Base-by-base conservation (phyloP, 1,284 basidiomycete species). In the Gymnopus androsaceus region DNA sequence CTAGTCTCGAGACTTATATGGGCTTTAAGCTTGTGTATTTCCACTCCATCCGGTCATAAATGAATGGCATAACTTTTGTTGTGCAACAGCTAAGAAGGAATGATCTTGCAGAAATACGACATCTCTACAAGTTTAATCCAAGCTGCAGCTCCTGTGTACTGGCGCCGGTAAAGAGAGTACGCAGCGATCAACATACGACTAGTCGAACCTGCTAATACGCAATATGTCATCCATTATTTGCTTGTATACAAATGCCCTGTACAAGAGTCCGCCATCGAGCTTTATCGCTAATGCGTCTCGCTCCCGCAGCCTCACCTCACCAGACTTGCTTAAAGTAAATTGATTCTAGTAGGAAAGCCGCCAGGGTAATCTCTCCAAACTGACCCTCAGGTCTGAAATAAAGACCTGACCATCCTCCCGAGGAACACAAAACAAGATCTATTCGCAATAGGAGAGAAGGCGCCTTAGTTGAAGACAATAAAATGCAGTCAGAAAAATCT, bases 1-100 rank as follows among this genome's bases (percentile, higher is more conserved):
- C 93, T 57, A 99, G 83, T 57, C 90, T 79, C 8, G 92, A 92
- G 92, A 68, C 98, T 96, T 56, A 97, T 83, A 67, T 98, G 95
- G 3, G 83, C 77, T 69, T 87, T 88, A 15, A 94, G 76, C 61
- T 85, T 81, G 67, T 99, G 96, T 7, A 99, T 74, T 72, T 99
- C 97, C 23, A 97, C 89, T 15, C 97, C 96, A 62, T 94, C 86
- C 87, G 83, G 73, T 99, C 97, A 67, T 99, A 98, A 57, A 99
- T 95, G 74, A 92, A 99, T 17, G n/a, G 91, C 91, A 68, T 97
- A n/a, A 94, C 79, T 95, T 94, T 72, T 94, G 94, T 72, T 99
- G 96, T 0, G 96, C 96, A 12, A 97, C 95, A 2, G 96, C 97
- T 67, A 91, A 95, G 74, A 90, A 93, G 0, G 88, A 88, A 55